A percentile compares a stretch with the other conserved stretches of the same genome.
phyloP scores from a whole-genome alignment of 192 early-diverging fungal species.

The Coemansia guatemalensis region DNA sequence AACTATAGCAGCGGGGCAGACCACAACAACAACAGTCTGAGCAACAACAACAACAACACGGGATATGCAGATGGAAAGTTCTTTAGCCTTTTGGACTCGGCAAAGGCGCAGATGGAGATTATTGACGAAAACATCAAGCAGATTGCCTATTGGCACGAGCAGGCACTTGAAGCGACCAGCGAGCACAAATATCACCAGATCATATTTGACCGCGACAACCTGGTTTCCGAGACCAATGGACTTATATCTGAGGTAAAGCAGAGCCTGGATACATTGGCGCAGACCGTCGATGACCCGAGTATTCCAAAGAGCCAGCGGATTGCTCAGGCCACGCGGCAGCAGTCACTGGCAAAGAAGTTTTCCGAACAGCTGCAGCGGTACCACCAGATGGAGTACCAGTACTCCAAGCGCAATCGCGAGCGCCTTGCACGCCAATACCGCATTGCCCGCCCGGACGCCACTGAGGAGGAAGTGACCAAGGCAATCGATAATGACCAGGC shows the following conservation, averaged over 20 bases:
- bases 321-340: conserved; percentile 40
- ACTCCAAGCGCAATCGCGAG: conserved; percentile 52
- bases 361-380: conserved; percentile 50
- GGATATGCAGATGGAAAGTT: conserved; percentile 39
- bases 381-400: conserved; percentile 51
- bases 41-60: conserved; percentile 6
- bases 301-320: conserved; percentile 38
- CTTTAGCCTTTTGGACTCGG: conserved; percentile 31
- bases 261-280: conserved; percentile 39
- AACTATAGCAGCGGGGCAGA: neutral
- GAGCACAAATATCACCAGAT: conserved; percentile 46
- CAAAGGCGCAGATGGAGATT: conserved; percentile 36
- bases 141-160: conserved; percentile 47
- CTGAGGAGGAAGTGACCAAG: conserved; percentile 40
- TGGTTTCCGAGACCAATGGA: conserved; percentile 42
- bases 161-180: conserved; percentile 47
- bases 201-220: conserved; percentile 44
- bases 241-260: conserved; percentile 41
- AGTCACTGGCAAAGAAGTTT: conserved; percentile 37
- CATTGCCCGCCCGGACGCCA: conserved; percentile 49
- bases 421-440: conserved; percentile 51
- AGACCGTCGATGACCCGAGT: conserved; percentile 37
- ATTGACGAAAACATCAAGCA: conserved; percentile 42
- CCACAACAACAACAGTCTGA: neutral
- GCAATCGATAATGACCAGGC: conserved; percentile 53